Base-by-base conservation (phyloP, 2,329 filamentous ascomycete species). In the Metarhizium guizhouense region DNA sequence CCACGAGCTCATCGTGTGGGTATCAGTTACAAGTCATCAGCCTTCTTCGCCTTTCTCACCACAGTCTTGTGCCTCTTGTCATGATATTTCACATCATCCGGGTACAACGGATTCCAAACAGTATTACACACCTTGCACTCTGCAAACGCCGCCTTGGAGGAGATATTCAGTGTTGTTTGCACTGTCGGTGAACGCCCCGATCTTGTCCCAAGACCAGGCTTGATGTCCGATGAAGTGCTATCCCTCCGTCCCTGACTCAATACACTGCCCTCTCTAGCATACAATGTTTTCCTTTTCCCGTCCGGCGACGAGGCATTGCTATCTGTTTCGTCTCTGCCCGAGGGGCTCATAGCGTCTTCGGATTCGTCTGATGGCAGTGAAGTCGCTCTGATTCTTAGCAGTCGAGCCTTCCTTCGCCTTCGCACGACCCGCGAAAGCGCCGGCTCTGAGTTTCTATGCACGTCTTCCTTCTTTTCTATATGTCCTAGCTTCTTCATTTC, bases 151-250 rank as follows among this genome's bases (percentile, higher is more conserved):
- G 72, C 70, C 30, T 71, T 67, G 1, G 68, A 65, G 0, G 74
- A 75, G 2, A 76, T 63, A 38, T 76, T 76, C n/a, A 76, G 66
- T 1, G 73, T 76, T 2, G 71, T 76, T 52, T 76, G 74, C 1
- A 76, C 63, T 1, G 62, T 59, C 2, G 67, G 54, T 1, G 59
- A 49, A 7, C 53, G 47, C 25, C 20, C 42, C 48, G 49, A 47
- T 14, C 51, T 58, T 30, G 36, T 18, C 51, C 57, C 57, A 25
- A n/a, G 42, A 11, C 38, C 29, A 49, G 8, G 29, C 51, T 58
- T 58, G 30, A 25, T 38, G 16, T 47, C 51, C 40, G 14, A 20
- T 4, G 30, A 34, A n/a, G 25, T 4, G 18, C 34, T 29, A 1
- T 48, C 36, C 10, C 36, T 55, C 18, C 10, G 47, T 18, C 4